phyloP scores from a whole-genome alignment of 495 filamentous ascomycete species.

The Corynascus novoguineensis region DNA sequence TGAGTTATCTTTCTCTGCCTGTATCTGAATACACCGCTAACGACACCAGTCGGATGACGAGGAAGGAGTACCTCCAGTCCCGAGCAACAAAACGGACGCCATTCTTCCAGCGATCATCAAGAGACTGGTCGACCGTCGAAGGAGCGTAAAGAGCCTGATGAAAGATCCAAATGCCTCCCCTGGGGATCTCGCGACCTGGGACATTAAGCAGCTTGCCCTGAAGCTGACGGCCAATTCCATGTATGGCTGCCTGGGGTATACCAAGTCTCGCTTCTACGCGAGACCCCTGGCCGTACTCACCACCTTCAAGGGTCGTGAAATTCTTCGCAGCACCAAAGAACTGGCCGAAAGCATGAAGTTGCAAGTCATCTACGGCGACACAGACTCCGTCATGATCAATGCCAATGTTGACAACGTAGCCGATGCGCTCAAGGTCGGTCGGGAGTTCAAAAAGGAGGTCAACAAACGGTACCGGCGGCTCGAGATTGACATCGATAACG shows the following conservation, averaged over 20 bases:
- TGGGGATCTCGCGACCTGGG: slow-evolving; percentile 89
- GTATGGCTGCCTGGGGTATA: slow-evolving; percentile 98
- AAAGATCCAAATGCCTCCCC: slow-evolving; percentile 82
- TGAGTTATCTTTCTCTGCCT: slow-evolving; percentile 25
- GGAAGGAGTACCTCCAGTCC: slow-evolving; percentile 68
- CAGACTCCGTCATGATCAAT: slow-evolving; percentile 99
- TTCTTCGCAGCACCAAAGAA: slow-evolving; percentile 90
- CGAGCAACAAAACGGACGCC: slow-evolving; percentile 62
- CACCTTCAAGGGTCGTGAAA: slow-evolving; percentile 95
- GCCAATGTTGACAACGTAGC: slow-evolving; percentile 91
- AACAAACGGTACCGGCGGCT: slow-evolving; percentile 86
- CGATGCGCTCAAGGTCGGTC: slow-evolving; percentile 82
- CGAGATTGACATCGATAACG: slow-evolving; percentile 97
- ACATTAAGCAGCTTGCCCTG: slow-evolving; percentile 93
- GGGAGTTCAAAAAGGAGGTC: slow-evolving; percentile 60
- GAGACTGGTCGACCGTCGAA: slow-evolving; percentile 78
- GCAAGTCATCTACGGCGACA: slow-evolving; percentile 96
- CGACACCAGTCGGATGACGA: slow-evolving; percentile 65
- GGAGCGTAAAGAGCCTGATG: slow-evolving; percentile 92
- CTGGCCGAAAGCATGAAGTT: slow-evolving; percentile 82
- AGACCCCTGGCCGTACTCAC: slow-evolving; percentile 91
- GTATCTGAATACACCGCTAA: slow-evolving; percentile 17
- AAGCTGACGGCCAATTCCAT: slow-evolving; percentile 99
- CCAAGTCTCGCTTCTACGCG: slow-evolving; percentile 92
- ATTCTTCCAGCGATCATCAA: slow-evolving; percentile 86